These are phyloP conservation scores for Eucalyptus paniculata DNA, from an alignment of 345 rosid genomes.

Conservation along the genomic window DNA sequence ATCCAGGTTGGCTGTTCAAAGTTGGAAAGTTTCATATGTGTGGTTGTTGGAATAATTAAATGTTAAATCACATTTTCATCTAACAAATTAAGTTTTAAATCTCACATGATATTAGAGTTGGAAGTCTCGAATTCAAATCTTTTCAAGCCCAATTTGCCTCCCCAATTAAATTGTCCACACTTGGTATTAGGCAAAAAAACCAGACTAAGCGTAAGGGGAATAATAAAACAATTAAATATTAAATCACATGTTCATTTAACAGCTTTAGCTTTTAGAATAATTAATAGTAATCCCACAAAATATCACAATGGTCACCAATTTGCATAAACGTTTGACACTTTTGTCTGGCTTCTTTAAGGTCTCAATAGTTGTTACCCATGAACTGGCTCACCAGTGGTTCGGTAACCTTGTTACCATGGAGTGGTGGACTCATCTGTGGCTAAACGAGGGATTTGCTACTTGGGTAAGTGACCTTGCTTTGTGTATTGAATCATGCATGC, in stretches of 20 bases:
- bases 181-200: too few relatives aligned
- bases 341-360: constrained; percentile 40
- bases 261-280: too few relatives aligned
- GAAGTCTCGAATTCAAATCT: accelerated
- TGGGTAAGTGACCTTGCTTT: constrained; percentile 33
- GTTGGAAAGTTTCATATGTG: neutral
- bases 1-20: neutral
- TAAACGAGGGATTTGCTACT: constrained; percentile 97
- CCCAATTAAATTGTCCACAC: too few relatives aligned
- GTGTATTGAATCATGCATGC: constrained; percentile 5
- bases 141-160: too few relatives aligned
- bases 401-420: constrained; percentile 99
- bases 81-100: too few relatives aligned
- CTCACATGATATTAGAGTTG: accelerated
- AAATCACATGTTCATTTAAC: accelerated
- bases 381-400: constrained; percentile 98
- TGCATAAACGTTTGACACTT: neutral
- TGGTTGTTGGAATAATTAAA: neutral
- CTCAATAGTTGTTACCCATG: constrained; percentile 90
- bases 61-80: too few relatives aligned
- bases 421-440: constrained; percentile 99
- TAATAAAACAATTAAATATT: too few relatives aligned
- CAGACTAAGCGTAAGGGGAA: too few relatives aligned
- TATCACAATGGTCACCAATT: neutral
- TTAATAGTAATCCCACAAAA: too few relatives aligned